A percentile compares a stretch with the other conserved stretches of the same genome.
Conservation (phyloP, 371 early-diverging fungal genomes). For the Rhizopus stolonifer region DNA sequence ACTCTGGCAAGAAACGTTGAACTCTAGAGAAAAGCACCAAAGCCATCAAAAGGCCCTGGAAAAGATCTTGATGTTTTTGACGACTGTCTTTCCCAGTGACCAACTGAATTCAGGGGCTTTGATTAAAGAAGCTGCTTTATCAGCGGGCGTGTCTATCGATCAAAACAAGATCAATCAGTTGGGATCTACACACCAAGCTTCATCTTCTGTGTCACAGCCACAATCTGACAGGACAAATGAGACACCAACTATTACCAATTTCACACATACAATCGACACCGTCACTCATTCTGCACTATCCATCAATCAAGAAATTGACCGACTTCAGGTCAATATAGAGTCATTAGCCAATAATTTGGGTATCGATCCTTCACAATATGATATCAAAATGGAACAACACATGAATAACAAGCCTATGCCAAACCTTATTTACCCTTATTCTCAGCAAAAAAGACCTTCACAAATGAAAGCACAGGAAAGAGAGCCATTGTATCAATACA, state of each 20-base stretch:
- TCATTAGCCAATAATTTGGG: conserved; percentile 29
- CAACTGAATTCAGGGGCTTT: conserved; percentile 25
- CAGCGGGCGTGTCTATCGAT: conserved; percentile 26
- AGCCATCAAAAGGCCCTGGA: conserved; percentile 88
- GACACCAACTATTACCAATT: background rate
- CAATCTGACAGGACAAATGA: conserved; percentile 8
- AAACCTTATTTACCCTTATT: background rate
- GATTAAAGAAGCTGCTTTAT: conserved; percentile 38
- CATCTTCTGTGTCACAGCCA: conserved; percentile 19
- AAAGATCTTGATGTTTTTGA: conserved; percentile 80
- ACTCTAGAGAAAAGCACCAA: conserved; percentile 71
- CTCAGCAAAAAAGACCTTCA: background rate
- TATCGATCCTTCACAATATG: conserved; percentile 21
- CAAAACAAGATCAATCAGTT: conserved; percentile 1
- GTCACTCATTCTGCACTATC: conserved; percentile 30
- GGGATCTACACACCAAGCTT: conserved; percentile 7
- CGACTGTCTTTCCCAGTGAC: conserved; percentile 55
- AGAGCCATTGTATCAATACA: too few relatives aligned
- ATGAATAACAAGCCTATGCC: background rate
- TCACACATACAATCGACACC: conserved; percentile 14
- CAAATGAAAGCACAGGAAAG: background rate
- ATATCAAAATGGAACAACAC: conserved; percentile 5
- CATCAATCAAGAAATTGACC: conserved; percentile 31
- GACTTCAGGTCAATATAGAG: conserved; percentile 32
- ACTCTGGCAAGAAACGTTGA: conserved; percentile 81